These are phyloP conservation scores for Teratosphaeria destructans DNA, from an alignment of 2,329 filamentous ascomycete genomes.

Conservation along the genomic window DNA sequence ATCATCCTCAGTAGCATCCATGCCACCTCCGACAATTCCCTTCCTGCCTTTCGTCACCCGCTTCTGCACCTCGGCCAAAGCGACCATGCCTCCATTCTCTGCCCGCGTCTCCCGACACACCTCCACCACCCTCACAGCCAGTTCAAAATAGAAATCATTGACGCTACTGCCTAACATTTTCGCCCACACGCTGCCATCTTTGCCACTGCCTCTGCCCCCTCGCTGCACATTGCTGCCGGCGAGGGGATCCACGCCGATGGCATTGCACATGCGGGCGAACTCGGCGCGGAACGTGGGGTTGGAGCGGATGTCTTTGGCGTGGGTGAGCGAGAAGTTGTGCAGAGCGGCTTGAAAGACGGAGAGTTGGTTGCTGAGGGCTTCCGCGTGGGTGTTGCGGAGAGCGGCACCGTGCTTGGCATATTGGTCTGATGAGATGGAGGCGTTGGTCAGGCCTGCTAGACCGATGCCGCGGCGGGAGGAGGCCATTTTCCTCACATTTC, in stretches of 20 bases:
- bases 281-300: slow-evolving; percentile 92
- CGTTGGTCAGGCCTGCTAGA: slow-evolving; percentile 80
- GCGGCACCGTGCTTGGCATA: slow-evolving; percentile 83
- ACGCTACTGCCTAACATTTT: slow-evolving; percentile 84
- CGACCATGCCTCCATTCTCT: slow-evolving; percentile 89
- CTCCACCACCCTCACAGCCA: slow-evolving; percentile 91
- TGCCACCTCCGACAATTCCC: slow-evolving; percentile 64
- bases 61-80: slow-evolving; percentile 68
- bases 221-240: slow-evolving; percentile 41
- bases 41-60: slow-evolving; percentile 56
- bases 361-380: slow-evolving; percentile 83
- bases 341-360: slow-evolving; percentile 91
- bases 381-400: slow-evolving; percentile 74
- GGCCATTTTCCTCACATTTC: slow-evolving; percentile 25
- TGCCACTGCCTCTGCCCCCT: slow-evolving; percentile 35
- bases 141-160: slow-evolving; percentile 97
- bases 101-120: slow-evolving; percentile 75
- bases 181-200: slow-evolving; percentile 69
- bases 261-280: slow-evolving; percentile 96
- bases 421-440: slow-evolving; percentile 72
- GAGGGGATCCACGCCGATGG: slow-evolving; percentile 90
- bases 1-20: slow-evolving; percentile 82
- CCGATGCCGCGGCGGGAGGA: slow-evolving; percentile 67
- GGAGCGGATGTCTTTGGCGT: slow-evolving; percentile 90
- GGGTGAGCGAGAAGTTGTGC: slow-evolving; percentile 88